Evolutionary conservation across 208 protist genomes (phyloP).

Genomic region (Acanthamoeba lenticulata): DNA sequence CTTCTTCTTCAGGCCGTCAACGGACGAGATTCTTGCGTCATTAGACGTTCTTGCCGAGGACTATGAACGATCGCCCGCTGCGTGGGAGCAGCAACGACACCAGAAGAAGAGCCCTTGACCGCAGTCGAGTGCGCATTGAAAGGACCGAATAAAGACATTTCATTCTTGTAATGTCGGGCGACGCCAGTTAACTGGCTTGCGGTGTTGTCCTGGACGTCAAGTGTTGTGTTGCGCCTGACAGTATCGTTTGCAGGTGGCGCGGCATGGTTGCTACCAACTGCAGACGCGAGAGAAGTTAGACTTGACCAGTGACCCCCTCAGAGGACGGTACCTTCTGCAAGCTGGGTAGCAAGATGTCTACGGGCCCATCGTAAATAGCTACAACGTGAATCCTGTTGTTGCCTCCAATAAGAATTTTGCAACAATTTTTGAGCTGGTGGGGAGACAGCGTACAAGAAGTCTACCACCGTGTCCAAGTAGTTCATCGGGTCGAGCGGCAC

Average conservation of each 20-base stretch:
- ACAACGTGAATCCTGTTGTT: background rate
- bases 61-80: background rate
- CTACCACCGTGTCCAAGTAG: background rate
- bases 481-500: background rate
- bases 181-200: too few relatives aligned
- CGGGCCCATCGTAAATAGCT: background rate
- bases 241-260: background rate
- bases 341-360: background rate
- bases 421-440: background rate
- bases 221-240: too few relatives aligned
- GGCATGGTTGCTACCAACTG: background rate
- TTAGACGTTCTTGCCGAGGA: background rate
- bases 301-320: background rate
- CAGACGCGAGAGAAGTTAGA: background rate
- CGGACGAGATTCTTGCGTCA: background rate
- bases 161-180: too few relatives aligned
- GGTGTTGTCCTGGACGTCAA: too few relatives aligned
- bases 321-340: background rate
- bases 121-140: too few relatives aligned
- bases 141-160: too few relatives aligned
- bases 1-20: background rate
- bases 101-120: too few relatives aligned
- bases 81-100: background rate
- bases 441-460: conserved; percentile 6
- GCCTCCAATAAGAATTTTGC: background rate